These are phyloP conservation scores for Lablab purpureus DNA, from an alignment of 306 rosid genomes.

Conservation along the genomic window DNA sequence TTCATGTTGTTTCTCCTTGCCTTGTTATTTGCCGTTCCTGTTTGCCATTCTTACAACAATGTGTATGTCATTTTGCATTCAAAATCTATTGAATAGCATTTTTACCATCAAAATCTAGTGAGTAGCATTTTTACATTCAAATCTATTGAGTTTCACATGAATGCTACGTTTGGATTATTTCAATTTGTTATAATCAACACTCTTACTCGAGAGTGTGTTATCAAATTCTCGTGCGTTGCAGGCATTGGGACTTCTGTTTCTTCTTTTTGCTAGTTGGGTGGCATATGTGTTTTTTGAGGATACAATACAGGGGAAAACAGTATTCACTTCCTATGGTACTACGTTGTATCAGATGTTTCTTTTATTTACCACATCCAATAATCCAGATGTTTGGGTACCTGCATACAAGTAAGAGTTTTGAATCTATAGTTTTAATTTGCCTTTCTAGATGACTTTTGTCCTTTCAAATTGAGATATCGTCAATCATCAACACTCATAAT, in stretches of 20 bases:
- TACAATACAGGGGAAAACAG: slow-evolving; percentile 75
- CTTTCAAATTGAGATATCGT: slow-evolving; percentile 40
- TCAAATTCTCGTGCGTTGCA: slow-evolving; percentile 57
- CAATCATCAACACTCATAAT: slow-evolving; percentile 26
- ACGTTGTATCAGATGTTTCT: slow-evolving; percentile 86
- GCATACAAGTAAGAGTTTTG: slow-evolving; percentile 88
- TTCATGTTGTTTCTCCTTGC: slow-evolving; percentile 39
- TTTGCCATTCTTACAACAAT: slow-evolving; percentile 29
- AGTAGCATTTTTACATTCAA: slow-evolving; percentile 31
- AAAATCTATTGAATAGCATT: slow-evolving; percentile 31
- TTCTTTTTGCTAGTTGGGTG: slow-evolving; percentile 93
- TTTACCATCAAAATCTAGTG: no score
- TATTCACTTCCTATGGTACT: slow-evolving; percentile 84
- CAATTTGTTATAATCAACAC: slow-evolving; percentile 27
- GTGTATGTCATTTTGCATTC: neutral
- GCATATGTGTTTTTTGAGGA: slow-evolving; percentile 97
- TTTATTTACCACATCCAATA: slow-evolving; percentile 91
- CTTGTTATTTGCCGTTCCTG: slow-evolving; percentile 37
- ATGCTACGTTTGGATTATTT: slow-evolving; percentile 36
- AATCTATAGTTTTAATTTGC: slow-evolving; percentile 32
- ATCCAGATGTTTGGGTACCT: slow-evolving; percentile 99
- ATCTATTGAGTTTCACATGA: slow-evolving; percentile 23
- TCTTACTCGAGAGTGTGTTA: slow-evolving; percentile 14
- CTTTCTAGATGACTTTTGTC: slow-evolving; percentile 34
- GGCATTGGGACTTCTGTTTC: slow-evolving; percentile 89